phyloP scores from a whole-genome alignment of 1,284 basidiomycete species.

The Serendipita sp. region DNA sequence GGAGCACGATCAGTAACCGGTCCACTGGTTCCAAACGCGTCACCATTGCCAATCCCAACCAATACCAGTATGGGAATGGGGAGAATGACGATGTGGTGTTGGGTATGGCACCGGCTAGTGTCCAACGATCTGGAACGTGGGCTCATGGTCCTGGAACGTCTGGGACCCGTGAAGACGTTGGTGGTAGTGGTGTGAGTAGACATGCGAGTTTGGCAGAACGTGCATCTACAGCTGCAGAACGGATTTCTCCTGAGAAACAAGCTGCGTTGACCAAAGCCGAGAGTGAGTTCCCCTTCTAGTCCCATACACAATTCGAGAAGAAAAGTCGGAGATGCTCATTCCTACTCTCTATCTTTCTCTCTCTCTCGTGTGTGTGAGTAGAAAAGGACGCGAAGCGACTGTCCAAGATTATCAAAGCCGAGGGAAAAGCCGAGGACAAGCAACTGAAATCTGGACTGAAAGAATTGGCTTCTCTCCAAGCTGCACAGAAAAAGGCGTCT shows the following conservation, averaged over 20 bases:
- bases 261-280: conserved; percentile 8
- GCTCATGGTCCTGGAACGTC: conserved; percentile 4
- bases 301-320: too few species aligned
- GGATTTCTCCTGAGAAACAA: conserved; percentile 8
- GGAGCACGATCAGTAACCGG: background rate
- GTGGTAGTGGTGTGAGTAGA: background rate
- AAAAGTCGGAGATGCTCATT: too few species aligned
- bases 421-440: conserved; percentile 12
- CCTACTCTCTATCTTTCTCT: background rate
- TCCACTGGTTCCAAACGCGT: background rate
- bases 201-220: conserved; percentile 1
- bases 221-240: background rate
- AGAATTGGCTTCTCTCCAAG: conserved; percentile 13
- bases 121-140: conserved; percentile 1
- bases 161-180: background rate
- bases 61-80: too few species aligned
- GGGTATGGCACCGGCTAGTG: background rate
- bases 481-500: conserved; percentile 12
- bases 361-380: background rate
- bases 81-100: background rate
- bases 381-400: conserved; percentile 11
- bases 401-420: conserved; percentile 13
- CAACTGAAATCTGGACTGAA: conserved; percentile 8
- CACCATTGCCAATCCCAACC: background rate
- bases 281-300: background rate